Conservation (phyloP, 768 basidiomycete genomes). For the Tephrocybe sp. region DNA sequence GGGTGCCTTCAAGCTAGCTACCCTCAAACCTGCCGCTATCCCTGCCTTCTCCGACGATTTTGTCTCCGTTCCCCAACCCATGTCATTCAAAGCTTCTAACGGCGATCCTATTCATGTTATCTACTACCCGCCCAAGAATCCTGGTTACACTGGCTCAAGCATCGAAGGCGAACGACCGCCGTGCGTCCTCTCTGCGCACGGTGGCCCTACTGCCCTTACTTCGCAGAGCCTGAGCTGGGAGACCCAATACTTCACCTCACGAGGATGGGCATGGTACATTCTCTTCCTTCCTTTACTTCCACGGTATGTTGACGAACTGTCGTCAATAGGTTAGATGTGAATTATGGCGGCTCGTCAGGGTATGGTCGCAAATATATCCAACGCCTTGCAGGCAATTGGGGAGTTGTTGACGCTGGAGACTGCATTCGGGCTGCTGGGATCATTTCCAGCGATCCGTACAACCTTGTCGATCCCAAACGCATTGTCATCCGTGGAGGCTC, state of each 20-base stretch:
- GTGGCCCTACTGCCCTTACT: slow-evolving; percentile 62
- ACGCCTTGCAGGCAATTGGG: slow-evolving; percentile 69
- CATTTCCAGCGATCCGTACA: slow-evolving; percentile 44
- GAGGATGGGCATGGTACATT: slow-evolving; percentile 71
- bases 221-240: slow-evolving; percentile 50
- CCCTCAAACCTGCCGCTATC: slow-evolving; percentile 18
- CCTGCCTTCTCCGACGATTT: slow-evolving; percentile 28
- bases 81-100: slow-evolving; percentile 39
- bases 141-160: slow-evolving; percentile 50
- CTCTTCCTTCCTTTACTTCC: not conserved
- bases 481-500: slow-evolving; percentile 72
- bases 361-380: slow-evolving; percentile 70
- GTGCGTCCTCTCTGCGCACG: slow-evolving; percentile 63
- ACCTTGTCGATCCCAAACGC: slow-evolving; percentile 63
- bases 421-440: slow-evolving; percentile 53
- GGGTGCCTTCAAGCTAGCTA: slow-evolving; percentile 17
- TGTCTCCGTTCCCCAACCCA: slow-evolving; percentile 50
- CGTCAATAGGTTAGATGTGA: slow-evolving; percentile 62
- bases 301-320: not conserved
- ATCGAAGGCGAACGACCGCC: slow-evolving; percentile 62
- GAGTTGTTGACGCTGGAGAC: slow-evolving; percentile 71
- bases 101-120: slow-evolving; percentile 55
- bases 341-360: slow-evolving; percentile 75
- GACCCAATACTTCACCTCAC: slow-evolving; percentile 67
- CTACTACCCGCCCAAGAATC: slow-evolving; percentile 69